Evolutionary conservation across 164 flowering plant genomes (phyloP), one percentile per base, ranked within the genome.

Genomic region (Houttuynia cordata): DNA sequence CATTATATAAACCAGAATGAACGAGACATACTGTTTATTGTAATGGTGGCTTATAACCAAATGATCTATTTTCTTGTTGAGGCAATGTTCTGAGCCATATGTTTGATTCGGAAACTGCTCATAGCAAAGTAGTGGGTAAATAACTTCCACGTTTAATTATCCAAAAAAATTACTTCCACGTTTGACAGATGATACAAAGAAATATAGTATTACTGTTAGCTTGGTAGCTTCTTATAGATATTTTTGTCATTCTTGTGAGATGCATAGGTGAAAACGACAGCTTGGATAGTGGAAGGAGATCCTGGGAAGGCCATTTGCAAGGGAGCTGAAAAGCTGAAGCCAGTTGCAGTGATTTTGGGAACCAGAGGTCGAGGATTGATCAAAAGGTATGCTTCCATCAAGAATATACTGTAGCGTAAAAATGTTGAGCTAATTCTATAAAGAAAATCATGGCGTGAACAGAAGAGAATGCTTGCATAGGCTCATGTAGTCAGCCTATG

Each of bases 341-440:
- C 96, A 17, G 97, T 82, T 51, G 90, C 96, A 57, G 80, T 93
- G 8, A 81, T 93, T n/a, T 70, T 93, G 84, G 97, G 97, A 37
- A 86, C 92, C 58, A 78, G 96, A 72, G 97, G 98, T 66, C 74
- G 95, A 67, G 58, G 92, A 73, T 56, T 83, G 40, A 67, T 88
- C 19, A 77, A 81, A 71, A 85, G 96, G 98, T 85, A 39, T 51
- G 30, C 0, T n/a, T 54, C 3, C 17, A 10, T 49, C 37, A 21
- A n/a, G n/a, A n/a, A n/a, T n/a, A n/a, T n/a, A n/a, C n/a, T n/a
- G n/a, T n/a, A n/a, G n/a, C n/a, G n/a, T n/a, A n/a, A n/a, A n/a
- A n/a, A n/a, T n/a, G n/a, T n/a, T n/a, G n/a, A n/a, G n/a, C n/a
- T n/a, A n/a, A n/a, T n/a, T n/a, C n/a, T n/a, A n/a, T n/a, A n/a